Evolutionary conservation across 805 yeast species (phyloP).

Genomic region (Candida awuae): DNA sequence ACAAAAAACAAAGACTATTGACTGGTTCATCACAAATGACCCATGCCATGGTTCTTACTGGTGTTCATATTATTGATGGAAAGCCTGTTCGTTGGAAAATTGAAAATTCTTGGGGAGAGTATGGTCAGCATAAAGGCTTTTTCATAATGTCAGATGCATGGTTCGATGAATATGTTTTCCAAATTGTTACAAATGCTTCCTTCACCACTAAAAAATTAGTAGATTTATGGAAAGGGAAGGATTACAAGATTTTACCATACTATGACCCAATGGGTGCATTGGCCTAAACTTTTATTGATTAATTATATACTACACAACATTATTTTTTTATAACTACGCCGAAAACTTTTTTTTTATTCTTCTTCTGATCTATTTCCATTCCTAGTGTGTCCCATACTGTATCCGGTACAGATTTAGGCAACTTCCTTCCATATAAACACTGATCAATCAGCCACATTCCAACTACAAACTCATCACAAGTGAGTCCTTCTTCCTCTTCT

Average conservation of each 20-base stretch:
- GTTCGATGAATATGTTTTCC: constrained; percentile 70
- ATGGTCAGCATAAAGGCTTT: constrained; percentile 60
- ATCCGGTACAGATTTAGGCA: constrained; percentile 62
- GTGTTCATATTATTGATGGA: constrained; percentile 58
- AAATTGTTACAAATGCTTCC: constrained; percentile 40
- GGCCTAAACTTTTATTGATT: constrained; percentile 36
- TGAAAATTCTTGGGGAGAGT: constrained; percentile 78
- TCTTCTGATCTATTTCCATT: not conserved
- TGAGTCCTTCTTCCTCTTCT: constrained; percentile 30
- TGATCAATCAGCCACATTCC: constrained; percentile 99
- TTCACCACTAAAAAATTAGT: constrained; percentile 32
- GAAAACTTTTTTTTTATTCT: not conserved
- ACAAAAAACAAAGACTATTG: constrained; percentile 30
- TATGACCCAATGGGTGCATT: constrained; percentile 80
- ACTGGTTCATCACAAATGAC: constrained; percentile 61
- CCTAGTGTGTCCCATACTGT: constrained; percentile 55
- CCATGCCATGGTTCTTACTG: constrained; percentile 84
- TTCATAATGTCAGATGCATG: constrained; percentile 66
- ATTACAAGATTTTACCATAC: constrained; percentile 45
- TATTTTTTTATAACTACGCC: no score
- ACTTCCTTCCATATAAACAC: constrained; percentile 84
- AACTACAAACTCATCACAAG: constrained; percentile 77
- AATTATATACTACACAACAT: not conserved
- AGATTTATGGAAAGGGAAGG: constrained; percentile 42
- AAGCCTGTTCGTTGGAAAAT: constrained; percentile 65